These are phyloP conservation scores for Aspergillus conjunctus DNA, from an alignment of 495 filamentous ascomycete genomes.

Conservation along the genomic window DNA sequence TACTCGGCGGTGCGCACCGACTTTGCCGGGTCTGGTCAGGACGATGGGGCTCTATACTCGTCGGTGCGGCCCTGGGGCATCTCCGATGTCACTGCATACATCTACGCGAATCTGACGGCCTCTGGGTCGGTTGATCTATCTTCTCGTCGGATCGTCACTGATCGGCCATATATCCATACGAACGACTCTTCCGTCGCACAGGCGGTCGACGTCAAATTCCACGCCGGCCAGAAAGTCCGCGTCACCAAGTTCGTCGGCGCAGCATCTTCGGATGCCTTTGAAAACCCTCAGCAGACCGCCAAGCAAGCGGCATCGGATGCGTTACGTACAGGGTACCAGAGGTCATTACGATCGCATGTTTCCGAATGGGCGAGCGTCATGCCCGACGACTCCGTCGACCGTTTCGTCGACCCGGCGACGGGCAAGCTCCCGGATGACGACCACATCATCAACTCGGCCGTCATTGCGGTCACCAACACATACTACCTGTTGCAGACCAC, in stretches of 20 bases:
- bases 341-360: constrained; percentile 51
- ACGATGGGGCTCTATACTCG: constrained; percentile 54
- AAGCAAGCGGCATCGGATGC: constrained; percentile 48
- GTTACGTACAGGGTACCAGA: constrained; percentile 46
- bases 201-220: constrained; percentile 50
- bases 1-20: constrained; percentile 59
- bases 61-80: constrained; percentile 60
- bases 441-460: constrained; percentile 61
- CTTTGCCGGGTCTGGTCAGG: constrained; percentile 53
- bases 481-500: constrained; percentile 75
- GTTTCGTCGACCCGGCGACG: constrained; percentile 57
- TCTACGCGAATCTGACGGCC: constrained; percentile 53
- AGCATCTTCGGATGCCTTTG: constrained; percentile 64
- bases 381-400: constrained; percentile 61
- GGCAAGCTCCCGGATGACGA: constrained; percentile 61
- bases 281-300: constrained; percentile 53
- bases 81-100: constrained; percentile 58
- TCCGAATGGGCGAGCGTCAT: constrained; percentile 59
- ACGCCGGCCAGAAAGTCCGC: constrained; percentile 49
- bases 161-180: constrained; percentile 49
- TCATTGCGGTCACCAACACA: constrained; percentile 64
- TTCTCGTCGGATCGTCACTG: constrained; percentile 43
- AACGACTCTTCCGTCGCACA: constrained; percentile 65
- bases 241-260: constrained; percentile 62
- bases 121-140: constrained; percentile 50